Base-by-base conservation (phyloP, 441 rosid genomes). In the Viola pubescens region DNA sequence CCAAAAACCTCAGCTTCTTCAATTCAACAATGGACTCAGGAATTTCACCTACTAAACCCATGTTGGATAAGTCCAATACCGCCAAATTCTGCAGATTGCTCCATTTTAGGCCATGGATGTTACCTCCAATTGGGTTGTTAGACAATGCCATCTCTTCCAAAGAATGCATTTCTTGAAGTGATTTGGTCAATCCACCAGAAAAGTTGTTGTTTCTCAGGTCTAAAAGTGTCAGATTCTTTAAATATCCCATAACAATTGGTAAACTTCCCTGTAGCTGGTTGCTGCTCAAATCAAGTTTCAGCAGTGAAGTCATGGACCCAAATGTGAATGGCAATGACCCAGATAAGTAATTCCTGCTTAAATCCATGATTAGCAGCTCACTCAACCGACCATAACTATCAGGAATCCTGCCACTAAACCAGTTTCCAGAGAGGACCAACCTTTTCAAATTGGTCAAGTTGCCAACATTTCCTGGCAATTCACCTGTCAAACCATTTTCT, bases 261-360 rank as follows among this genome's bases (percentile, higher is more conserved):
- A 89, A 57, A 62, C 65, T 67, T 5, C 96, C 91, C 52, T 74
- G 77, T 65, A 88, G 71, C 60, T 64, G 59, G 65, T 94, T 89
- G 82, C 80, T 74, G 78, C 97, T 89, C 57, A 86, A 62, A 71
- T 89, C 97, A 58, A 94, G 88, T 79, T 89, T 94, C 75, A 94
- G 66, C 12, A 92, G 77, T 11, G 90, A 87, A 43, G 59, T 54
- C 71, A 89, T 41, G 4, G 76, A 72, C 45, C 87, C 86, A 43
- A 89, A 26, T 64, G 79, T 70, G 49, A 14, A 57, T 13, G 96
- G 90, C 67, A 89, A 67, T 7, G 74, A 47, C 41, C 95, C 97
- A 0, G 91, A 84, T 9, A 94, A 73, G 48, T 65, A 62, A 48
- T 94, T 89, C 69, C 87, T 71, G 63, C 97, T 89, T 48, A 89